Conservation (phyloP, 106 monocot genomes). For the Apostasia ramifera region DNA sequence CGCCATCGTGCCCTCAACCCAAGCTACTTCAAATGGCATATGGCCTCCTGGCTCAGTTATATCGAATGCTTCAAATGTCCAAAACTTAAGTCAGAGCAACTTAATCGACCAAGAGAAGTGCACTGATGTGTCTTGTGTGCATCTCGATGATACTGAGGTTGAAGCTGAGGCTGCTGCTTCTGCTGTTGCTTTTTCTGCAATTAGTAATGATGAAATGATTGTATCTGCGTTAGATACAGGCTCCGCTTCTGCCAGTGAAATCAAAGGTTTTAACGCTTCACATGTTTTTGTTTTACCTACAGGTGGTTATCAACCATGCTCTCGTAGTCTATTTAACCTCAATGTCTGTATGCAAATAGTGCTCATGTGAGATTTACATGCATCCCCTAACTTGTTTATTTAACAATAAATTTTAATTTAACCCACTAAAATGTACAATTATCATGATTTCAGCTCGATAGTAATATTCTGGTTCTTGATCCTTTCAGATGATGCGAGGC, state of each 20-base stretch:
- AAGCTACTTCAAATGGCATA: constrained; percentile 35
- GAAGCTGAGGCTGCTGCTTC: constrained; percentile 98
- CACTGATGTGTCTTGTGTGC: constrained; percentile 30
- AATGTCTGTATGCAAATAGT: too few relatives aligned
- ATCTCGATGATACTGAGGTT: constrained; percentile 64
- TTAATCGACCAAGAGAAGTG: constrained; percentile 59
- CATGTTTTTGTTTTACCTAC: constrained; percentile 26
- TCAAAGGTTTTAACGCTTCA: constrained; percentile 23
- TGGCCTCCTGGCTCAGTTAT: constrained; percentile 42
- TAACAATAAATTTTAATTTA: too few relatives aligned
- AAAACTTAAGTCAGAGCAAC: constrained; percentile 13
- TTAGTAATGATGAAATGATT: constrained; percentile 68
- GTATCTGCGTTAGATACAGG: constrained; percentile 19
- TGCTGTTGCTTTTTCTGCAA: constrained; percentile 93
- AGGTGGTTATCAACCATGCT: constrained; percentile 21
- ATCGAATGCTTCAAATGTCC: constrained; percentile 26
- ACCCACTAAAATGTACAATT: too few relatives aligned
- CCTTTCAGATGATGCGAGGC: too few relatives aligned
- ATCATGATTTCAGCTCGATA: too few relatives aligned
- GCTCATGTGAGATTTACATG: too few relatives aligned
- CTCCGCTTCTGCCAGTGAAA: constrained; percentile 19
- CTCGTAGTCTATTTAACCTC: too few relatives aligned
- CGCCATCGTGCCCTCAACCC: constrained; percentile 41
- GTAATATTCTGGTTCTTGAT: too few relatives aligned
- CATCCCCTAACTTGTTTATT: too few relatives aligned